Percentiles rank a stretch among this genome's conserved stretches.
Conservation (phyloP, 2,329 filamentous ascomycete species). For the Penicillium sp. region DNA sequence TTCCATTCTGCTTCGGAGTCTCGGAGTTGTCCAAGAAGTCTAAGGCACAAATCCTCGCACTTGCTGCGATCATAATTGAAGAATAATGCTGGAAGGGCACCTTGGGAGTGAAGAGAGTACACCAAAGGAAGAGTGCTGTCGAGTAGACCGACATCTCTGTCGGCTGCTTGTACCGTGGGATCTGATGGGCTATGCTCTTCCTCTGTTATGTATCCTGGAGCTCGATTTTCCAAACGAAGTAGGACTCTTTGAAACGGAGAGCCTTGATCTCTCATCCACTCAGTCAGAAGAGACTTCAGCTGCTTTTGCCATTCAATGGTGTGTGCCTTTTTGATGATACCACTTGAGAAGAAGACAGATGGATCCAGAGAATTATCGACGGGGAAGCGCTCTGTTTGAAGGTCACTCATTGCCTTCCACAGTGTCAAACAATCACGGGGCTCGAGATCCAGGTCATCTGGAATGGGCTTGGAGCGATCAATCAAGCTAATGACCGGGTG, state of each 20-base stretch:
- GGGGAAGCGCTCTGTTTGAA: conserved; percentile 54
- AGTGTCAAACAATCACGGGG: conserved; percentile 68
- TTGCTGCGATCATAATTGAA: conserved; percentile 72
- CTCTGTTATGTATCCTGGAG: not conserved
- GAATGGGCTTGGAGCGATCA: conserved; percentile 62
- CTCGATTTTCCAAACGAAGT: conserved; percentile 43
- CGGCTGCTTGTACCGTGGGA: not conserved
- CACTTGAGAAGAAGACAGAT: conserved; percentile 46
- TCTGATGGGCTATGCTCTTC: not conserved
- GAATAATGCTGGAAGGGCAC: conserved; percentile 70
- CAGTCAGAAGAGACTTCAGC: conserved; percentile 60
- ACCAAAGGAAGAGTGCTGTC: conserved; percentile 53
- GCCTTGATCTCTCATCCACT: conserved; percentile 60
- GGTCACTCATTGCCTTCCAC: conserved; percentile 64
- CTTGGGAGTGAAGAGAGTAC: conserved; percentile 56
- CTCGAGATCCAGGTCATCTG: conserved; percentile 69
- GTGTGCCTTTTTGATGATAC: conserved; percentile 62
- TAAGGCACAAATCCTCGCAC: conserved; percentile 62
- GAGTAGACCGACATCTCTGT: conserved; percentile 31
- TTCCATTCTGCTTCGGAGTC: conserved; percentile 52
- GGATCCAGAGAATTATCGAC: conserved; percentile 38
- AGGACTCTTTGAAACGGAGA: conserved; percentile 58
- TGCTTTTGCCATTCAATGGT: conserved; percentile 65
- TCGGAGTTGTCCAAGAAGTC: conserved; percentile 56
- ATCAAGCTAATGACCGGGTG: conserved; percentile 67